Percentiles rank a stretch among this genome's conserved stretches.
These are phyloP conservation scores for Xerocomus nothofagi DNA, from an alignment of 1,284 basidiomycete genomes.

Conservation along the genomic window DNA sequence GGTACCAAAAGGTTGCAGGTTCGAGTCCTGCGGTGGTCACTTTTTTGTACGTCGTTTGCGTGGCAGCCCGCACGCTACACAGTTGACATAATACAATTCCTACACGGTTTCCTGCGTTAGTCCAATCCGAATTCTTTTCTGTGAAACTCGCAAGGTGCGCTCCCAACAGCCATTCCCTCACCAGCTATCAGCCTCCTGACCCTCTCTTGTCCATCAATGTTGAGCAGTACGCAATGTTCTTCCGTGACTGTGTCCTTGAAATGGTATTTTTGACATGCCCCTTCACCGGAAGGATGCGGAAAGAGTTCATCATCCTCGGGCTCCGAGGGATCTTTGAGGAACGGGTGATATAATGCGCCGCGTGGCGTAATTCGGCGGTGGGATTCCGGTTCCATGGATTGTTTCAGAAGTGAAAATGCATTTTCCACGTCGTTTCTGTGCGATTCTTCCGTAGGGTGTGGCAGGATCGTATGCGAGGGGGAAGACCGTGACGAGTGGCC, in stretches of 20 bases:
- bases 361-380: constrained; percentile 76
- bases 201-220: constrained; percentile 32
- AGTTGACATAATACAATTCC: constrained; percentile 1
- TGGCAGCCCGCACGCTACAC: neutral
- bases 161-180: constrained; percentile 69
- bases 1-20: constrained; percentile 83
- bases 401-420: constrained; percentile 73
- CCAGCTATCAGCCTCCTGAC: constrained; percentile 54
- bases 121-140: constrained; percentile 20
- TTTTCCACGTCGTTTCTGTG: constrained; percentile 61
- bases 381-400: constrained; percentile 72
- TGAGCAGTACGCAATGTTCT: constrained; percentile 49
- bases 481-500: constrained; percentile 21
- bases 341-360: constrained; percentile 75
- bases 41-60: constrained; percentile 16
- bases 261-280: constrained; percentile 61
- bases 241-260: constrained; percentile 57
- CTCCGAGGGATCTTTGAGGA: constrained; percentile 51
- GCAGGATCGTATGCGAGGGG: constrained; percentile 34
- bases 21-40: constrained; percentile 80
- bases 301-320: constrained; percentile 63
- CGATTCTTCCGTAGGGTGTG: constrained; percentile 34
- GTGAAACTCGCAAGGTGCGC: constrained; percentile 70
- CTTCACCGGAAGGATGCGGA: constrained; percentile 66
- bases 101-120: constrained; percentile 6